These are phyloP conservation scores for Aquilaria yunnanensis DNA, from an alignment of 345 rosid genomes.

Conservation along the genomic window DNA sequence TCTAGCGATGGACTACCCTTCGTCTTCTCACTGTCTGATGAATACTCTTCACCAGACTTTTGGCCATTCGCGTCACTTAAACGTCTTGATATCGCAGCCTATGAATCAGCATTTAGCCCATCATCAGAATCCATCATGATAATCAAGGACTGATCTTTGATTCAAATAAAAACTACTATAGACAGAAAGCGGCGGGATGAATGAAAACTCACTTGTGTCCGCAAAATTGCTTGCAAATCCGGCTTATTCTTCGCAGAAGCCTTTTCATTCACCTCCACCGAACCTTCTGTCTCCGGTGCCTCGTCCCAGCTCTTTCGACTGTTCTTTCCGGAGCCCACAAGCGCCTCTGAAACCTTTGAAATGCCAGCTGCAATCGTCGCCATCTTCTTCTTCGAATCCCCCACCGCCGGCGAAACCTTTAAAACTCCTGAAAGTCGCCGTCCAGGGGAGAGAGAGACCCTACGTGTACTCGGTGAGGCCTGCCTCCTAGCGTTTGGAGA, in stretches of 20 bases:
- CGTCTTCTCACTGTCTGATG: conserved; percentile 34
- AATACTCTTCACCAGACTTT: conserved; percentile 37
- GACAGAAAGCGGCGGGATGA: too few relatives aligned
- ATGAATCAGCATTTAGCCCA: conserved; percentile 4
- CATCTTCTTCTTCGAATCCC: conserved; percentile 88
- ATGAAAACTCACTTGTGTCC: conserved; percentile 60
- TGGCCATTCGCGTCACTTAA: conserved; percentile 64
- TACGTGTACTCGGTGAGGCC: conserved; percentile 62
- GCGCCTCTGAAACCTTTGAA: conserved; percentile 62
- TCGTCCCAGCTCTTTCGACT: conserved; percentile 75
- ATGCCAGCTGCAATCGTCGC: conserved; percentile 56
- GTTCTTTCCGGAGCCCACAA: conserved; percentile 44
- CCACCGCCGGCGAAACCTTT: conserved; percentile 60
- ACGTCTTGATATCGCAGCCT: conserved; percentile 93
- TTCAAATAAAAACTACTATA: neutral
- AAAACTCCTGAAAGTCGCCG: conserved; percentile 68
- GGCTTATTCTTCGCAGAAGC: conserved; percentile 39
- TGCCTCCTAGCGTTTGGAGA: conserved; percentile 78
- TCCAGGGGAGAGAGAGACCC: conserved; percentile 77
- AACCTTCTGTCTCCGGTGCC: conserved; percentile 16
- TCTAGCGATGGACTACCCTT: conserved; percentile 31
- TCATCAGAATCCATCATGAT: neutral
- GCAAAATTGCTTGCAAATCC: conserved; percentile 61
- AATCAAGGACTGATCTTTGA: neutral
- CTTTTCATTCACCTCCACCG: conserved; percentile 46